Percentiles rank a stretch among this genome's conserved stretches.
phyloP scores from a whole-genome alignment of 768 basidiomycete species.

The Serendipita sp. region DNA sequence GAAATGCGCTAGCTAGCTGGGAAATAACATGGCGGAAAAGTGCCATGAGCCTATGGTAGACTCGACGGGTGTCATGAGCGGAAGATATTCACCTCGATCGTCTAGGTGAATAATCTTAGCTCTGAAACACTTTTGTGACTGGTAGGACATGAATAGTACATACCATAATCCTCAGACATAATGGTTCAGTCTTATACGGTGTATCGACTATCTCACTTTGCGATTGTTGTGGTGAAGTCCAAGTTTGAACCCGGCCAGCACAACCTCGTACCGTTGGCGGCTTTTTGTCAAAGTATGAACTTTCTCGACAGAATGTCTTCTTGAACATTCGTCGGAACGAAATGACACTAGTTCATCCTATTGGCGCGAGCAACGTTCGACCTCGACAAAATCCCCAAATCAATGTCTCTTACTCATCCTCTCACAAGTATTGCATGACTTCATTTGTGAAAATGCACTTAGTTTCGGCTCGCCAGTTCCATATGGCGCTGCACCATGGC shows the following conservation, averaged over 20 bases:
- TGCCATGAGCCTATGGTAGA: neutral
- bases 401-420: no score
- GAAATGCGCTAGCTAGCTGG: neutral
- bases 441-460: no score
- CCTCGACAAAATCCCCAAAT: no score
- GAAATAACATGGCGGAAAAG: conserved; percentile 3
- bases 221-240: neutral
- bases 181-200: neutral
- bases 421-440: no score
- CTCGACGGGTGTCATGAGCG: neutral
- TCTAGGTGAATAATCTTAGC: conserved; percentile 3
- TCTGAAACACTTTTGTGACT: neutral
- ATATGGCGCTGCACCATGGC: no score
- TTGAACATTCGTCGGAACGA: neutral
- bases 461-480: no score
- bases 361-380: no score
- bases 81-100: conserved; percentile 7
- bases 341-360: no score
- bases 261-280: neutral
- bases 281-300: neutral
- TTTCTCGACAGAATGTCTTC: neutral
- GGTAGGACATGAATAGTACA: neutral
- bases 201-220: neutral
- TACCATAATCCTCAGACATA: neutral
- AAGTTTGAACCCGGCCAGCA: neutral